A percentile compares a stretch with the other conserved stretches of the same genome.
phyloP scores from a whole-genome alignment of 73 alveolate genomes.

The Symbiodinium pilosum region DNA sequence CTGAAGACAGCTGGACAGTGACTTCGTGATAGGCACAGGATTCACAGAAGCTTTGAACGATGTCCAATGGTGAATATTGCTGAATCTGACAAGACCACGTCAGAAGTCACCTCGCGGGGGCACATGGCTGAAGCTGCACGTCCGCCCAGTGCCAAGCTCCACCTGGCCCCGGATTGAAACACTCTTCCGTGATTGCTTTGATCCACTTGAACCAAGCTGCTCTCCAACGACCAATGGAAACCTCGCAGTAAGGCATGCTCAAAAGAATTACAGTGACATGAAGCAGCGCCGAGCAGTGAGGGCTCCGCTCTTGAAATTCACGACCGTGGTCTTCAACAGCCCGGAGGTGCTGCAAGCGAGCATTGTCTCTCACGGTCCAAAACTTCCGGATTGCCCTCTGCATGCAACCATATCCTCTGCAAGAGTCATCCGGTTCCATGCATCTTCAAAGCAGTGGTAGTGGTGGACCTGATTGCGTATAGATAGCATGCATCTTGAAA shows the following conservation, averaged over 20 bases:
- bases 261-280: no score
- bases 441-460: conserved; percentile 94
- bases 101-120: not conserved
- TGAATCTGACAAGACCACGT: no score
- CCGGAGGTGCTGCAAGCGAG: conserved; percentile 67
- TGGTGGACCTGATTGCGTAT: conserved; percentile 35
- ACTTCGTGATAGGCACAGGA: no score
- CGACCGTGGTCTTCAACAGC: conserved; percentile 81
- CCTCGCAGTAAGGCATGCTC: not conserved
- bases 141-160: conserved; percentile 90
- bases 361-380: not conserved
- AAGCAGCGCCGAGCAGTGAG: not conserved
- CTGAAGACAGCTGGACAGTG: no score
- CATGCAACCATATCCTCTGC: conserved; percentile 83
- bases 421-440: conserved; percentile 83
- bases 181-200: not conserved
- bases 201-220: not conserved
- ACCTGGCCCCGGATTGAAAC: not conserved
- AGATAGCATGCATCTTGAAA: not conserved
- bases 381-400: not conserved
- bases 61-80: no score
- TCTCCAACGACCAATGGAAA: conserved; percentile 89
- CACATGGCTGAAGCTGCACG: conserved; percentile 48
- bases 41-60: not conserved
- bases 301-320: conserved; percentile 50